phyloP scores from a whole-genome alignment of 2,329 filamentous ascomycete species.

The Fonsecaea erecta region DNA sequence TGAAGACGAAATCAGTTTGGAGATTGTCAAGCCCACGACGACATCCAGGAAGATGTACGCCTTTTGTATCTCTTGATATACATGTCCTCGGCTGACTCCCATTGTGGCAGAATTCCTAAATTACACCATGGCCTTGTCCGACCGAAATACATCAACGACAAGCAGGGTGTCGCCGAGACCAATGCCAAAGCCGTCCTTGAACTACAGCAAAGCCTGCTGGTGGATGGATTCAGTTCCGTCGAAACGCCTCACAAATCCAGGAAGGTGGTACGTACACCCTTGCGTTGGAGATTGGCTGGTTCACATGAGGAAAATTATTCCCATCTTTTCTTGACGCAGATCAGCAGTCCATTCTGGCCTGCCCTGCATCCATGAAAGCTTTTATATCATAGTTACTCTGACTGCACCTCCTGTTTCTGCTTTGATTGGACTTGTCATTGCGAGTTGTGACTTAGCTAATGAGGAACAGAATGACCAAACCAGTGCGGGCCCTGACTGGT shows the following conservation, averaged over 20 bases:
- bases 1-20: conserved; percentile 30
- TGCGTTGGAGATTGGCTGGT: neutral
- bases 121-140: conserved; percentile 31
- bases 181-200: conserved; percentile 57
- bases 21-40: conserved; percentile 9
- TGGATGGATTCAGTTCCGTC: conserved; percentile 58
- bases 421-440: conserved; percentile 21
- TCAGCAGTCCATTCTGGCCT: conserved; percentile 77
- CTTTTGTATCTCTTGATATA: conserved; percentile 35
- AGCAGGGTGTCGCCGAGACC: conserved; percentile 58
- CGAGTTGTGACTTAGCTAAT: conserved; percentile 27
- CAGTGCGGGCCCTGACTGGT: conserved; percentile 82
- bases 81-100: conserved; percentile 4
- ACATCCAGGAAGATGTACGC: conserved; percentile 29
- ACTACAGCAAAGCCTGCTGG: conserved; percentile 51
- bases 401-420: conserved; percentile 39
- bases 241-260: conserved; percentile 58
- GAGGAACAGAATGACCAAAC: conserved; percentile 57
- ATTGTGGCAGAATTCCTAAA: conserved; percentile 28
- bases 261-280: conserved; percentile 55
- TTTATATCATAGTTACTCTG: conserved; percentile 77
- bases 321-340: conserved; percentile 73
- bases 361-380: conserved; percentile 72
- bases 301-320: conserved; percentile 73
- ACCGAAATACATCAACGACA: conserved; percentile 44